phyloP scores from a whole-genome alignment of 257 asterid genomes.

The Primulina tabacum region DNA sequence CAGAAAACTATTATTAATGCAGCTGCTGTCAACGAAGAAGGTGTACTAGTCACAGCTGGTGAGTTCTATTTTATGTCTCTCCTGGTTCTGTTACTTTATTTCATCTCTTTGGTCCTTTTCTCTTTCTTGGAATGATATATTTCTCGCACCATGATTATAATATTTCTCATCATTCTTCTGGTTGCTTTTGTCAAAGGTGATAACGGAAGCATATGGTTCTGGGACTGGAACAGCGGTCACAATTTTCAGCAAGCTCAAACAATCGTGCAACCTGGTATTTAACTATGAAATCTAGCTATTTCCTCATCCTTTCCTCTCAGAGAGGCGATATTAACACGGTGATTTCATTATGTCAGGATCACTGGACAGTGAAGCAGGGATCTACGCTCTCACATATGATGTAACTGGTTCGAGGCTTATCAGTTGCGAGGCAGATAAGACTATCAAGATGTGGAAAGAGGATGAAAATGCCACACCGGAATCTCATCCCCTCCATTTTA shows the following conservation, averaged over 20 bases:
- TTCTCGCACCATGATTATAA: conserved; percentile 5
- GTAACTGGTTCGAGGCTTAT: conserved; percentile 79
- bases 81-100: background rate
- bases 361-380: conserved; percentile 97
- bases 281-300: background rate
- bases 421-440: conserved; percentile 92
- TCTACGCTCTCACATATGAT: conserved; percentile 67
- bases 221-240: conserved; percentile 99
- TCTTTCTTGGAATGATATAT: background rate
- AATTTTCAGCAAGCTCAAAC: conserved; percentile 97
- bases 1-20: conserved; percentile 93
- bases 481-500: conserved; percentile 86
- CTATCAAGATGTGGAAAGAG: conserved; percentile 98
- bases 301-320: background rate
- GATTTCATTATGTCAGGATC: conserved; percentile 49
- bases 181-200: conserved; percentile 53
- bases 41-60: conserved; percentile 92
- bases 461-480: conserved; percentile 85
- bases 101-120: background rate
- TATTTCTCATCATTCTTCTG: conserved; percentile 8
- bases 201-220: conserved; percentile 98
- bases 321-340: background rate
- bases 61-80: conserved; percentile 23
- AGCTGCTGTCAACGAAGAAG: conserved; percentile 87
- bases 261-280: conserved; percentile 89